phyloP scores from a whole-genome alignment of 176 grass and related monocot species.

The Cenchrus purpureus region DNA sequence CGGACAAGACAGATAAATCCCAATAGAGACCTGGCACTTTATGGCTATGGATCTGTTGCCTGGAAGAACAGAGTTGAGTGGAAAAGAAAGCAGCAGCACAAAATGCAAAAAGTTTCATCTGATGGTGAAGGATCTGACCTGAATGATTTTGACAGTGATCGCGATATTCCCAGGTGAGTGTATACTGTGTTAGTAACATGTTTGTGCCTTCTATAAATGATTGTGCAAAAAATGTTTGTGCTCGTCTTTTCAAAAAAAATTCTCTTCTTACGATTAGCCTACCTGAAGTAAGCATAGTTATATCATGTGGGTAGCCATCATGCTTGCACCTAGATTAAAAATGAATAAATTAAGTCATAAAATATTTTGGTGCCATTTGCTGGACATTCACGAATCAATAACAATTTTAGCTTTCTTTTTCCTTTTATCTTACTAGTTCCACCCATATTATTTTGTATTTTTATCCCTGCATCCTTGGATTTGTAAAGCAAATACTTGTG shows the following conservation, averaged over 20 bases:
- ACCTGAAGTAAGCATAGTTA: background rate
- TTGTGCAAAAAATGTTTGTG: background rate
- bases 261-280: background rate
- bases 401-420: background rate
- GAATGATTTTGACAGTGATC: conserved; percentile 35
- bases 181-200: background rate
- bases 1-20: conserved; percentile 34
- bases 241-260: background rate
- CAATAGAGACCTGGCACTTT: conserved; percentile 27
- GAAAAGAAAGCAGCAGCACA: conserved; percentile 40
- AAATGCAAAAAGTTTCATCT: conserved; percentile 39
- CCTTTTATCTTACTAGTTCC: background rate
- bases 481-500: background rate
- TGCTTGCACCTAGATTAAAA: background rate
- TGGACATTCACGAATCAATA: background rate
- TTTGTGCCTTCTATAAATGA: conserved; percentile 1
- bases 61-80: conserved; percentile 44
- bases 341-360: background rate
- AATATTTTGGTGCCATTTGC: background rate
- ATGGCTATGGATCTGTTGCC: conserved; percentile 41
- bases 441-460: background rate
- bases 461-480: background rate
- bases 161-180: conserved; percentile 8
- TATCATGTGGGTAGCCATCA: background rate
- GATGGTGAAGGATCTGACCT: conserved; percentile 38